Evolutionary conservation across 2,329 filamentous ascomycete species (phyloP), one percentile per base, ranked within the genome.

Genomic region (Paraconiothyrium brasiliense): DNA sequence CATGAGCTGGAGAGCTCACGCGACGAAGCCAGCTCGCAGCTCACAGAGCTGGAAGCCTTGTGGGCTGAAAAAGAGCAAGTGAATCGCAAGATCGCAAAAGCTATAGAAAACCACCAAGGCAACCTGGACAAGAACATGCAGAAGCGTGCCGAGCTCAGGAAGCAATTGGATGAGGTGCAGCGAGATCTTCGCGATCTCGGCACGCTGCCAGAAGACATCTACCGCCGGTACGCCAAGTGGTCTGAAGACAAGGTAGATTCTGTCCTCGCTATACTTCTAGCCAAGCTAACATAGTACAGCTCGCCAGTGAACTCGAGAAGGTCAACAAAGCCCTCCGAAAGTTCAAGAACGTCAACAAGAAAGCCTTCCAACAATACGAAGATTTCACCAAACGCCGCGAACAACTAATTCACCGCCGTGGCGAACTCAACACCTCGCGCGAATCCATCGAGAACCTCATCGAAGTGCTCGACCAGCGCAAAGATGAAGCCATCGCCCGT

Each of bases 291-390:
- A 66, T 72, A 64, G 69, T 49, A 5, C 41, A 72, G 67, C 67
- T 60, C 76, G 68, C 80, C 75, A 57, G 84, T 85, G 57, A 90
- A 59, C 87, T 98, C 27, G 93, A 95, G 81, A 96, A 94, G 74
- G 93, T 94, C 73, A 96, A 97, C 66, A 92, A 97, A 70, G 89
- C 92, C 0, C 84, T 98, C 58, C 98, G 98, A 82, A 97, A 97
- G 77, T 98, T 95, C 82, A 93, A 93, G 58, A 93, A 97, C 73
- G 94, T 99, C 81, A 99, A 99, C 86, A 99, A 98, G 83, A 98
- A 99, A 82, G 95, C 95, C 0, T 97, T 98, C 76, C 96, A 99
- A 80, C 95, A 99, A 78, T 99, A 98, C 83, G 96, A 94, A 82
- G 97, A 90, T 81, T 99, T 98, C 78, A 97, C 94, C 8, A 91